A percentile compares a stretch with the other conserved stretches of the same genome.
Evolutionary conservation across 2,329 filamentous ascomycete species (phyloP).

Genomic region (Calonectria pteridis): DNA sequence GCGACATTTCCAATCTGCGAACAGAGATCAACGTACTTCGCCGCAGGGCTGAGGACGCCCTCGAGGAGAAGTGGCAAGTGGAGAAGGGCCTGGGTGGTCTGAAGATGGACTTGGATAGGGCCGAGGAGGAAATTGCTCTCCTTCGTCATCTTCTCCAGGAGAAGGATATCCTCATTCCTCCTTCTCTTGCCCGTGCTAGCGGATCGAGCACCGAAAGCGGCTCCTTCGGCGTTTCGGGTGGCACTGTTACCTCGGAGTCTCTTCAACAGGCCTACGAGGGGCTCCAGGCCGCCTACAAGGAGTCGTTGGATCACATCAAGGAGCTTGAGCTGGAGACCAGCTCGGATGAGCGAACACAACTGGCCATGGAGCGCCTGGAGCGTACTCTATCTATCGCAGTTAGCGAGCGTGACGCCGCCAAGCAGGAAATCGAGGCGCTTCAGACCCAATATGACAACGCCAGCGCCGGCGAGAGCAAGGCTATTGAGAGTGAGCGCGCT

Average conservation of each 20-base stretch:
- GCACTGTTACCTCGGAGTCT: slow-evolving; percentile 75
- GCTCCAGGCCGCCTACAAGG: slow-evolving; percentile 77
- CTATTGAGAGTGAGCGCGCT: slow-evolving; percentile 70
- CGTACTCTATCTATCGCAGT: slow-evolving; percentile 76
- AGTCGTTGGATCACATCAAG: slow-evolving; percentile 76
- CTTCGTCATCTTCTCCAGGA: slow-evolving; percentile 83
- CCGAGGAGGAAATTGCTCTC: slow-evolving; percentile 91
- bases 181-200: slow-evolving; percentile 64
- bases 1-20: slow-evolving; percentile 82
- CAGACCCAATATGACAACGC: slow-evolving; percentile 71
- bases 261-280: slow-evolving; percentile 81
- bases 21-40: slow-evolving; percentile 88
- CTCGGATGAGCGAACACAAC: slow-evolving; percentile 69
- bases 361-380: slow-evolving; percentile 75
- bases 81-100: slow-evolving; percentile 90
- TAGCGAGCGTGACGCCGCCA: slow-evolving; percentile 79
- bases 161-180: slow-evolving; percentile 83
- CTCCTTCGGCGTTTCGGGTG: slow-evolving; percentile 44
- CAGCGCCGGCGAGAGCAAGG: slow-evolving; percentile 66
- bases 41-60: slow-evolving; percentile 89
- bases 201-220: slow-evolving; percentile 46
- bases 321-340: slow-evolving; percentile 67
- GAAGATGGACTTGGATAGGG: slow-evolving; percentile 96
- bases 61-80: slow-evolving; percentile 96
- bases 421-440: slow-evolving; percentile 73